Percentiles rank a stretch among this genome's conserved stretches.
Conservation (phyloP, 2,329 filamentous ascomycete genomes). For the Xylariaceae sp. region DNA sequence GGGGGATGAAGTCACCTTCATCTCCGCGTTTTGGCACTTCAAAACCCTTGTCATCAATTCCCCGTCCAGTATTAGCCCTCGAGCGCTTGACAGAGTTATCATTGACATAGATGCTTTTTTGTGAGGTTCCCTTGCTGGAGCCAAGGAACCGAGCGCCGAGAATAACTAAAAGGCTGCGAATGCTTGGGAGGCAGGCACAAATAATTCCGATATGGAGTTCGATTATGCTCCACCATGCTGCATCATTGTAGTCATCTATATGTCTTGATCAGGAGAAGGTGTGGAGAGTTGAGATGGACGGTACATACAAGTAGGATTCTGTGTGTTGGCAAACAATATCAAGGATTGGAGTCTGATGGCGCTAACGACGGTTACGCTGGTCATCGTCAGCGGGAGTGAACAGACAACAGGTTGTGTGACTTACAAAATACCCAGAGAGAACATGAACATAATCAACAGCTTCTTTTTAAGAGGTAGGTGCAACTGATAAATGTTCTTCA, state of each 20-base stretch:
- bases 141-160: constrained; percentile 14
- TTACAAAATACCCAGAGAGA: constrained; percentile 36
- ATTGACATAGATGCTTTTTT: background rate
- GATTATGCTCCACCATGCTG: constrained; percentile 38
- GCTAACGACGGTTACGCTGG: constrained; percentile 41
- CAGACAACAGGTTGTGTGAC: constrained; percentile 12
- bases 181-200: constrained; percentile 41
- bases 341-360: constrained; percentile 41
- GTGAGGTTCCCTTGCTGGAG: constrained; percentile 7
- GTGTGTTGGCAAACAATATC: constrained; percentile 37
- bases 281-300: background rate
- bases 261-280: background rate
- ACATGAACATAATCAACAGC: constrained; percentile 33
- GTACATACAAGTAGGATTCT: constrained; percentile 34
- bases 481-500: constrained; percentile 28
- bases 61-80: background rate
- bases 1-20: constrained; percentile 18
- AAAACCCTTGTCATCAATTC: background rate
- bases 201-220: constrained; percentile 42
- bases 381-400: background rate
- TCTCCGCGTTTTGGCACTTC: constrained; percentile 11
- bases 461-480: constrained; percentile 32
- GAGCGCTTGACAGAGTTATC: background rate
- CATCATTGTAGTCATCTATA: constrained; percentile 32
- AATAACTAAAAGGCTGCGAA: constrained; percentile 24